phyloP scores from a whole-genome alignment of 176 grass and related monocot species.

The Bromus sterilis region DNA sequence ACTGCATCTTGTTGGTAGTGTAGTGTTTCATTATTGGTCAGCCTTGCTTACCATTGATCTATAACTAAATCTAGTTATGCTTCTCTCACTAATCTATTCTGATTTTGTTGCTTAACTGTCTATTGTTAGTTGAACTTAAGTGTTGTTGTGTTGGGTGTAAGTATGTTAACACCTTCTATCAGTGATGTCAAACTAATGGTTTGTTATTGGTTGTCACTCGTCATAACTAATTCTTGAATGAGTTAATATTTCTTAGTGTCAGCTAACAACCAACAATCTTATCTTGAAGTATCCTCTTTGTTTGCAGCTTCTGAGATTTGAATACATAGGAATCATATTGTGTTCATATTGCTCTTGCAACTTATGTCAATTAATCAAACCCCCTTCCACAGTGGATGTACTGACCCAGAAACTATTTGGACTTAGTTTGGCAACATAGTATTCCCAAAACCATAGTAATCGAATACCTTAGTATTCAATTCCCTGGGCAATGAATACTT shows the following conservation, averaged over 20 bases:
- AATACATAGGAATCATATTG: background rate
- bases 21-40: background rate
- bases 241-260: background rate
- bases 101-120: slow-evolving; percentile 2
- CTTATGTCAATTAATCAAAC: background rate
- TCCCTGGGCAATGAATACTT: too few species aligned
- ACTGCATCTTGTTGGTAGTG: background rate
- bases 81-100: background rate
- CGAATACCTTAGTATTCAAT: too few species aligned
- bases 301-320: background rate
- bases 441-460: too few species aligned
- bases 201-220: background rate
- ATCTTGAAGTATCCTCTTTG: background rate
- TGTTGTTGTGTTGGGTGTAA: slow-evolving; percentile 15
- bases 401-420: background rate
- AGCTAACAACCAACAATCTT: background rate
- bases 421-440: too few species aligned
- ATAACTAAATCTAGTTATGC: background rate
- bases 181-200: background rate
- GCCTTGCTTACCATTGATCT: background rate
- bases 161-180: background rate
- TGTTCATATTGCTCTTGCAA: background rate
- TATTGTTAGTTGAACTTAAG: background rate
- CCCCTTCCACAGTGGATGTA: background rate
- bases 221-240: background rate